Evolutionary conservation across 768 basidiomycete species (phyloP).

Genomic region (Pulveroboletus frians): DNA sequence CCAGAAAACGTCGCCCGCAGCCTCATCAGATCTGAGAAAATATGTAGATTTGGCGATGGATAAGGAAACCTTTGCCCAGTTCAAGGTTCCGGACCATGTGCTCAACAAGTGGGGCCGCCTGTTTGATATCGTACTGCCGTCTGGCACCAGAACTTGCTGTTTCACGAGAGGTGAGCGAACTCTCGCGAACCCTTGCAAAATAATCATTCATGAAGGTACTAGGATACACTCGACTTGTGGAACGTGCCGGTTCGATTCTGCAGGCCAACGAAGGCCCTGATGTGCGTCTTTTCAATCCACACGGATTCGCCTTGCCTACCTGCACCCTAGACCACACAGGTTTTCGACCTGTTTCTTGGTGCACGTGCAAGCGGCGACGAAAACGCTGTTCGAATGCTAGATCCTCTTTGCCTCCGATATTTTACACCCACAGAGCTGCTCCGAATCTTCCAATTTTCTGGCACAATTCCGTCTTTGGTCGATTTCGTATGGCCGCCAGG

Average conservation of each 20-base stretch:
- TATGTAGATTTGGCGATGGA: conserved; percentile 11
- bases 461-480: conserved; percentile 1
- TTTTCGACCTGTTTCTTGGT: conserved; percentile 52
- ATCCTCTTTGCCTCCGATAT: conserved; percentile 62
- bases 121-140: conserved; percentile 74
- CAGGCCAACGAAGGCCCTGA: conserved; percentile 65
- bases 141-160: conserved; percentile 61
- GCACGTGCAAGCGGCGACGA: conserved; percentile 37
- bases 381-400: conserved; percentile 50
- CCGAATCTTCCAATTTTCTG: conserved; percentile 56
- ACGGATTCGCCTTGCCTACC: not conserved
- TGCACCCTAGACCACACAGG: conserved; percentile 49
- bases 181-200: not conserved
- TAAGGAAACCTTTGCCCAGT: conserved; percentile 19
- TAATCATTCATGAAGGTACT: not conserved
- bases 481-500: conserved; percentile 49
- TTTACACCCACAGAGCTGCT: conserved; percentile 72
- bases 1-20: not conserved
- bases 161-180: conserved; percentile 62
- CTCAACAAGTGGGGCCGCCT: conserved; percentile 71
- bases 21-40: conserved; percentile 6
- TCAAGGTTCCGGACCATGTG: conserved; percentile 54
- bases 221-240: conserved; percentile 76
- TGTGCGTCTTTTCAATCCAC: conserved; percentile 34
- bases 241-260: conserved; percentile 72